phyloP scores from a whole-genome alignment of 2,329 filamentous ascomycete species.

The Cytospora piceicola region DNA sequence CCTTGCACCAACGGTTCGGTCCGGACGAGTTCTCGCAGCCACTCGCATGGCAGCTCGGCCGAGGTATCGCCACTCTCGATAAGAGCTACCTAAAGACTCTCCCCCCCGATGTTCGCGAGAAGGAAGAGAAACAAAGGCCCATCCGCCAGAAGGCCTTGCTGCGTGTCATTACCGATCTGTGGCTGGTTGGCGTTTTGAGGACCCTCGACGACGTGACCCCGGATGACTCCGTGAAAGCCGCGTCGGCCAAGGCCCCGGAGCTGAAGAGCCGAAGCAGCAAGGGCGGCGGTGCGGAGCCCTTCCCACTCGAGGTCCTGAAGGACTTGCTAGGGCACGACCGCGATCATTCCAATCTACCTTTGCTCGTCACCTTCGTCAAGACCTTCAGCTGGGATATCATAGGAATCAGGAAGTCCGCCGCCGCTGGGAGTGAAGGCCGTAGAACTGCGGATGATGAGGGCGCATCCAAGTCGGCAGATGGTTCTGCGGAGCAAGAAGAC shows the following conservation, averaged over 20 bases:
- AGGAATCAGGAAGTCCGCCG: constrained; percentile 64
- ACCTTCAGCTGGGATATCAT: constrained; percentile 95
- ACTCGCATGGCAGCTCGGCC: constrained; percentile 88
- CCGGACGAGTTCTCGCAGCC: constrained; percentile 88
- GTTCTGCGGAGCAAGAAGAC: constrained; percentile 53
- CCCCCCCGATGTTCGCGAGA: constrained; percentile 80
- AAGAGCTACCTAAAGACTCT: constrained; percentile 80
- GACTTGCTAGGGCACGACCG: constrained; percentile 92
- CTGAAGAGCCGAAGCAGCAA: constrained; percentile 63
- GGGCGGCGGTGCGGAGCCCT: constrained; percentile 78
- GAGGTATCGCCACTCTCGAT: constrained; percentile 88
- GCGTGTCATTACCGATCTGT: constrained; percentile 90
- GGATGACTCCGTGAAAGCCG: constrained; percentile 65
- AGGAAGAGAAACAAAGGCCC: constrained; percentile 93
- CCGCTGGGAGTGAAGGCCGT: constrained; percentile 73
- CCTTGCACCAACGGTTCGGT: constrained; percentile 94
- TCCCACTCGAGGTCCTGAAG: constrained; percentile 96
- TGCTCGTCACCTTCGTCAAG: constrained; percentile 95
- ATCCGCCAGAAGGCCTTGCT: constrained; percentile 83
- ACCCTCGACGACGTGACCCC: constrained; percentile 73
- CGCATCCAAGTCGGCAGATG: constrained; percentile 53
- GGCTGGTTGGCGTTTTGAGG: constrained; percentile 86
- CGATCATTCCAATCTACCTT: constrained; percentile 86
- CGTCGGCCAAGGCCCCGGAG: constrained; percentile 65
- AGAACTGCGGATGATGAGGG: constrained; percentile 85